phyloP scores from a whole-genome alignment of 129 eudicot genomes.

The Kitagawia praeruptora region DNA sequence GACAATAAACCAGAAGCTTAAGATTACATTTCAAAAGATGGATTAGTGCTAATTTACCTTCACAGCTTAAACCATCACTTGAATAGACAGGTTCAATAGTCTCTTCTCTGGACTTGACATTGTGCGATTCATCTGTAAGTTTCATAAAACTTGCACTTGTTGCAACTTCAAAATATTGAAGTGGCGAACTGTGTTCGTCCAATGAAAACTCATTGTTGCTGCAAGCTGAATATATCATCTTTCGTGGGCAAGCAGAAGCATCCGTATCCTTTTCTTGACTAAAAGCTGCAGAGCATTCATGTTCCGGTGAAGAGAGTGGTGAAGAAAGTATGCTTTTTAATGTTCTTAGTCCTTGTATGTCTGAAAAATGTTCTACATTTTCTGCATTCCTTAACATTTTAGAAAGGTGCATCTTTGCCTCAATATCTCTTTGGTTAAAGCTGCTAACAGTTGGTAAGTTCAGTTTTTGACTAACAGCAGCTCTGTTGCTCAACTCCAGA shows the following conservation, averaged over 20 bases:
- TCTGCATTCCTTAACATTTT: slow-evolving; percentile 34
- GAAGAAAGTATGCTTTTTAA: slow-evolving; percentile 30
- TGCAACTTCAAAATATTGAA: slow-evolving; percentile 4
- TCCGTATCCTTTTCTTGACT: slow-evolving; percentile 12
- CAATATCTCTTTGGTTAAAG: slow-evolving; percentile 14
- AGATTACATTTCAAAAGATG: background rate
- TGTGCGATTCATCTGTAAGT: background rate
- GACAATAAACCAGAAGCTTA: background rate
- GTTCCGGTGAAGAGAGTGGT: slow-evolving; percentile 35
- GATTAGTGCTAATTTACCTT: slow-evolving; percentile 13
- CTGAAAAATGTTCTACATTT: slow-evolving; percentile 8
- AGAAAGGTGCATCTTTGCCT: slow-evolving; percentile 60
- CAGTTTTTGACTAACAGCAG: slow-evolving; percentile 1
- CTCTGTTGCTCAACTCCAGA: background rate
- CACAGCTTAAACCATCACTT: slow-evolving; percentile 7
- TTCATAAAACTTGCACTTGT: slow-evolving; percentile 2
- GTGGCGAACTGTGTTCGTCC: slow-evolving; percentile 13
- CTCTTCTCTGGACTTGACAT: too few relatives aligned
- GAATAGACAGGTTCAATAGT: background rate
- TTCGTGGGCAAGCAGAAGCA: background rate
- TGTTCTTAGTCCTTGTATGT: slow-evolving; percentile 32
- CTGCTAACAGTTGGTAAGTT: slow-evolving; percentile 7
- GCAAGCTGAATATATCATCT: background rate
- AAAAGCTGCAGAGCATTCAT: slow-evolving; percentile 23
- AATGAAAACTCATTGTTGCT: background rate